Evolutionary conservation across 352 stramenopile species (phyloP).

Genomic region (Globisporangium parvum): DNA sequence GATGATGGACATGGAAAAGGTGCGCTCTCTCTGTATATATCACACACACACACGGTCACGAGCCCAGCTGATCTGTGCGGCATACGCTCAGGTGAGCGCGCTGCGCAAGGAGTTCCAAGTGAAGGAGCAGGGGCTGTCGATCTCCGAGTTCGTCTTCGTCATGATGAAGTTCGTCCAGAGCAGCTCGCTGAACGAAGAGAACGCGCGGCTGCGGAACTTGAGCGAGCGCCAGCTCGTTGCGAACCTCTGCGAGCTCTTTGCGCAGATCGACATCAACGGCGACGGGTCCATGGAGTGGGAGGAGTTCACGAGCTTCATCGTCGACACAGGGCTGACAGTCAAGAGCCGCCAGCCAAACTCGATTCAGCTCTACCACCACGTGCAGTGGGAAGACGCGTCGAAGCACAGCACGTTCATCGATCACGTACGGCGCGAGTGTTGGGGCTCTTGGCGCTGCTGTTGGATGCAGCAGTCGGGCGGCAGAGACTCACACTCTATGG

Average conservation of each 20-base stretch:
- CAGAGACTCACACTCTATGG: too few species aligned
- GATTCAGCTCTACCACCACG: slow-evolving; percentile 82
- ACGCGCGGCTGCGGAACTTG: slow-evolving; percentile 58
- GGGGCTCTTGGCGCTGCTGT: too few species aligned
- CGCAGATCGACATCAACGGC: slow-evolving; percentile 89
- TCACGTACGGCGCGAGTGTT: too few species aligned
- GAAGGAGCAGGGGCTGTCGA: slow-evolving; percentile 72
- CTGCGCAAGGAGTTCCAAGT: slow-evolving; percentile 81
- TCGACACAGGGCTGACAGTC: slow-evolving; percentile 78
- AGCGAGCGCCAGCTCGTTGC: slow-evolving; percentile 73
- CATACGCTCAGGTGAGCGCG: slow-evolving; percentile 39
- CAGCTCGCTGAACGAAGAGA: slow-evolving; percentile 42
- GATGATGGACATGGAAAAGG: slow-evolving; percentile 88
- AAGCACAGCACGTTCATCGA: slow-evolving; percentile 86
- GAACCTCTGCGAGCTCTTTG: slow-evolving; percentile 87
- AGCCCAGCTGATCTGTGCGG: background rate
- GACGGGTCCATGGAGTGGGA: slow-evolving; percentile 91
- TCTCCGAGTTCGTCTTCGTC: slow-evolving; percentile 84
- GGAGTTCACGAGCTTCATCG: slow-evolving; percentile 90
- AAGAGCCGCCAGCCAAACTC: slow-evolving; percentile 84
- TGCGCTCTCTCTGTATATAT: background rate
- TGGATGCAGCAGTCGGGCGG: too few species aligned
- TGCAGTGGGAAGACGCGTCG: slow-evolving; percentile 72
- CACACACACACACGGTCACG: background rate
- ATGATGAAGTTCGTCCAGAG: slow-evolving; percentile 80